Evolutionary conservation across 768 basidiomycete genomes (phyloP).

Genomic region (Mrakia hoshinonis): DNA sequence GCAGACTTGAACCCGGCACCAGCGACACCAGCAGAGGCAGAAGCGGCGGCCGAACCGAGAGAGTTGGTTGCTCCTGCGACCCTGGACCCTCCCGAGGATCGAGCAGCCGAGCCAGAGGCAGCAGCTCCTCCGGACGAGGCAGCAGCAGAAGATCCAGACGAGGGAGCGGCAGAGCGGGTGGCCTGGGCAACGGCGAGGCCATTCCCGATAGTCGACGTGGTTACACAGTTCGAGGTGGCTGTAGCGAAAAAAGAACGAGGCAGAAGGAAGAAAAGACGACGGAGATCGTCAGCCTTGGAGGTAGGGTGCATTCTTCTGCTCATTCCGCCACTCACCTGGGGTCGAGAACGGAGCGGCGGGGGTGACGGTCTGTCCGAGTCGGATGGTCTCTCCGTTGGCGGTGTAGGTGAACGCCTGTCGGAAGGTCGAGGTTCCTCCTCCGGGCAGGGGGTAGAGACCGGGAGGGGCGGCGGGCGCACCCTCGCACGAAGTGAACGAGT

Average conservation of each 20-base stretch:
- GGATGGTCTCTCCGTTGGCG: constrained; percentile 2
- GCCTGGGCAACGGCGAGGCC: background rate
- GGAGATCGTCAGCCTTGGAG: background rate
- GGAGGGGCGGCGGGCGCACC: constrained; percentile 40
- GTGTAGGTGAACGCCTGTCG: constrained; percentile 2
- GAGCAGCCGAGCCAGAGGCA: background rate
- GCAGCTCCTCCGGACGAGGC: background rate
- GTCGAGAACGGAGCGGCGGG: constrained; percentile 50
- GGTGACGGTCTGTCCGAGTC: constrained; percentile 47
- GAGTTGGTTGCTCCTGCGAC: constrained; percentile 3
- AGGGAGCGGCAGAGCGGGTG: background rate
- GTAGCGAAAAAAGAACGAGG: background rate
- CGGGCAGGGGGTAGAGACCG: constrained; percentile 27
- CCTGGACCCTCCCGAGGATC: background rate
- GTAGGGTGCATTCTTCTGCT: too few relatives aligned
- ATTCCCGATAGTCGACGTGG: constrained; percentile 23
- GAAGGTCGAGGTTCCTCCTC: constrained; percentile 49
- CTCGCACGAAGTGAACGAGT: constrained; percentile 46
- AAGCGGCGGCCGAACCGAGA: background rate
- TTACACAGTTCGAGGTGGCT: constrained; percentile 30
- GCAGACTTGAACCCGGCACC: background rate
- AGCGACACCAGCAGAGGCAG: background rate
- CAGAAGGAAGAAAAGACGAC: background rate
- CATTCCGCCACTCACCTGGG: too few relatives aligned
- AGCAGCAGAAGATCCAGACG: background rate